Percentiles rank a stretch among this genome's conserved stretches.
phyloP scores from a whole-genome alignment of 2,329 filamentous ascomycete genomes.

The Calonectria ilicicola region DNA sequence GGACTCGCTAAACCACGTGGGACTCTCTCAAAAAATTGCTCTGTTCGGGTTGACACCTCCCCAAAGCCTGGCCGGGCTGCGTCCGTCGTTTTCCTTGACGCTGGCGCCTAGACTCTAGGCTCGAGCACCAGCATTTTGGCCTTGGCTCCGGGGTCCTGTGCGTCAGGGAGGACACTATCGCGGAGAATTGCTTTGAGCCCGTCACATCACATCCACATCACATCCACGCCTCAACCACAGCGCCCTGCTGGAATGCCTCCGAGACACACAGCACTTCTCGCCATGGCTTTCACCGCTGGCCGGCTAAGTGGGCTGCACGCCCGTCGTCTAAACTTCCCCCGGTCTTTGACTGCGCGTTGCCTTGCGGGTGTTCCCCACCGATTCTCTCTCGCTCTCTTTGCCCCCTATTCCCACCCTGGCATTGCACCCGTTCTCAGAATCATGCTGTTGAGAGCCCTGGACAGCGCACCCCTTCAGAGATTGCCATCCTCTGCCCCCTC shows the following conservation, averaged over 20 bases:
- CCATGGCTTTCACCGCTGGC: constrained; percentile 16
- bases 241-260: not conserved
- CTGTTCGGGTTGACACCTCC: not conserved
- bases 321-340: not conserved
- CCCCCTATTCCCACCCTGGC: not conserved
- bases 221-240: too few relatives aligned
- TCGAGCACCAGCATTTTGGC: not conserved
- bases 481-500: constrained; percentile 25
- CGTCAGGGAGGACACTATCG: not conserved
- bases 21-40: constrained; percentile 4
- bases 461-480: constrained; percentile 17
- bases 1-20: constrained; percentile 23
- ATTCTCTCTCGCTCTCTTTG: not conserved
- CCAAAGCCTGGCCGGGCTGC: not conserved
- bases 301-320: not conserved
- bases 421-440: constrained; percentile 4
- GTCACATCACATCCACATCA: not conserved
- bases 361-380: constrained; percentile 5
- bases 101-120: not conserved
- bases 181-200: not conserved
- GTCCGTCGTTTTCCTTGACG: not conserved
- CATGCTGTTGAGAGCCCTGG: not conserved
- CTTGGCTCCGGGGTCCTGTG: not conserved
- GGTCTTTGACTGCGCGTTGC: constrained; percentile 5
- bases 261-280: constrained; percentile 2